These are phyloP conservation scores for Trichoderma sp. DNA, from an alignment of 2,329 filamentous ascomycete species.

Conservation along the genomic window DNA sequence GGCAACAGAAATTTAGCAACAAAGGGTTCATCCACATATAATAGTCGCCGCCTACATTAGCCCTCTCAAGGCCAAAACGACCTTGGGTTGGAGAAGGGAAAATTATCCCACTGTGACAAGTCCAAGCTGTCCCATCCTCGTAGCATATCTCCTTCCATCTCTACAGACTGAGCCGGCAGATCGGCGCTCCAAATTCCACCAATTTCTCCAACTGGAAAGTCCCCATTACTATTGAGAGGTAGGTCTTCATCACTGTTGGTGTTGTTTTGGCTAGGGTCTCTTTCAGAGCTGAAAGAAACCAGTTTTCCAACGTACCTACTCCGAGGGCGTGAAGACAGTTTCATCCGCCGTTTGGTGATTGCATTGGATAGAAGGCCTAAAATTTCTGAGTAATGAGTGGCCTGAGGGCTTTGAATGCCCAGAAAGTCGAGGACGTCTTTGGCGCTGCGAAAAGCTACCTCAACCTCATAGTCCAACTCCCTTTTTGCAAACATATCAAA, in stretches of 20 bases:
- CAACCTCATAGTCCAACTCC: conserved; percentile 43
- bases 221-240: background rate
- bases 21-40: background rate
- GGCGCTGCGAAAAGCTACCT: conserved; percentile 49
- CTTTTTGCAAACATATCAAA: conserved; percentile 53
- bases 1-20: too few relatives aligned
- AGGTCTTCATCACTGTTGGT: background rate
- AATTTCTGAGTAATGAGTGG: conserved; percentile 56
- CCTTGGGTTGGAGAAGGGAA: conserved; percentile 24
- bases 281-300: conserved; percentile 23
- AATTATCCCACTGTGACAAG: conserved; percentile 34
- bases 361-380: conserved; percentile 46
- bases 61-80: conserved; percentile 3
- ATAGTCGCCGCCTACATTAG: background rate
- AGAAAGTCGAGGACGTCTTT: conserved; percentile 48
- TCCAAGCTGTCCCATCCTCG: conserved; percentile 32
- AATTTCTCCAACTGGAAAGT: background rate
- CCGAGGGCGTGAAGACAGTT: conserved; percentile 23
- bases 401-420: conserved; percentile 50
- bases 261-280: background rate
- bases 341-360: conserved; percentile 39
- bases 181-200: conserved; percentile 17
- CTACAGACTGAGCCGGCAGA: conserved; percentile 1
- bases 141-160: conserved; percentile 22
- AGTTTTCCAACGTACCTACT: conserved; percentile 31